Conservation (phyloP, 108 stramenopile genomes). For the Cyclotella atomus region DNA sequence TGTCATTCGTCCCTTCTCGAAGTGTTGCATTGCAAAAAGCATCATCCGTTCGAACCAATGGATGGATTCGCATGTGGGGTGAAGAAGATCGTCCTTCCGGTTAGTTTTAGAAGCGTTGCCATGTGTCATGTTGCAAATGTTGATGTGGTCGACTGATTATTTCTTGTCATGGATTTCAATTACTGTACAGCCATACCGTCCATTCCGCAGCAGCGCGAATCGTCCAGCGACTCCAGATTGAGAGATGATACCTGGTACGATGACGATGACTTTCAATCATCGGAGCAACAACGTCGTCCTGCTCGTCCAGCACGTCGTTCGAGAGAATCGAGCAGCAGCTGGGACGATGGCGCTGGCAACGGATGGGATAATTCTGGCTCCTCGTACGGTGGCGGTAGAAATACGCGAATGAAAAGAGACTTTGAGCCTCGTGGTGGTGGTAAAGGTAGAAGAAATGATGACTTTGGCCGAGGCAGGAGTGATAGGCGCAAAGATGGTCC, state of each 20-base stretch:
- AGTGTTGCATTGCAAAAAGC: background rate
- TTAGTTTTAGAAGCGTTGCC: background rate
- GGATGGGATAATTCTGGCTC: background rate
- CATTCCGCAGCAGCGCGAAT: background rate
- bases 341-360: background rate
- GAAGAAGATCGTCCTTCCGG: conserved; percentile 1
- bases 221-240: too few relatives aligned
- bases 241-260: conserved; percentile 1
- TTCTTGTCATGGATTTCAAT: background rate
- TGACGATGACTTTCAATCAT: background rate
- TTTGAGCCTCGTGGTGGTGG: background rate
- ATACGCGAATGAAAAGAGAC: conserved; percentile 7
- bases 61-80: conserved; percentile 7
- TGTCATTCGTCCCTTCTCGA: conserved; percentile 4
- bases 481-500: conserved; percentile 7
- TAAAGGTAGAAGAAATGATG: background rate
- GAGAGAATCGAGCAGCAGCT: background rate
- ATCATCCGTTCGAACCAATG: background rate
- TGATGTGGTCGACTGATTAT: too few relatives aligned
- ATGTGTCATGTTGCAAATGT: too few relatives aligned
- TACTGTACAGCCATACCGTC: conserved; percentile 2
- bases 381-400: background rate
- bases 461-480: background rate
- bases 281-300: background rate
- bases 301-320: conserved; percentile 5